Evolutionary conservation across 352 stramenopile species (phyloP).

Genomic region (Phytophthora pistaciae): DNA sequence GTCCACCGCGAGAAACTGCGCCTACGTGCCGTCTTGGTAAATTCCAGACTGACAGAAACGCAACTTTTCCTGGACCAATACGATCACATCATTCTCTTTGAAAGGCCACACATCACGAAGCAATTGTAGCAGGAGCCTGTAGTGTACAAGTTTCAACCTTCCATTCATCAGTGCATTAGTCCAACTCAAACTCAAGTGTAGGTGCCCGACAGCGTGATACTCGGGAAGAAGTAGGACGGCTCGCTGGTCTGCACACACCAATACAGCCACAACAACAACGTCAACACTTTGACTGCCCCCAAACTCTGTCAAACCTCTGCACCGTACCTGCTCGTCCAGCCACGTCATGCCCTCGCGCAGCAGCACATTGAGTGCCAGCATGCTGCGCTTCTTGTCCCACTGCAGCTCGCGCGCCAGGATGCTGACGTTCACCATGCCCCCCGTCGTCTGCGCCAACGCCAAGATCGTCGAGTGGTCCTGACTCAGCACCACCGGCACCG

Average conservation of each 20-base stretch:
- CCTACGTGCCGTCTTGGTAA: no score
- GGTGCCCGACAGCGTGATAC: conserved; percentile 82
- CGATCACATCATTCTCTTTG: no score
- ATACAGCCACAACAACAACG: not conserved
- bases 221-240: conserved; percentile 88
- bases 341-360: conserved; percentile 96
- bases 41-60: no score
- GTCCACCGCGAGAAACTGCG: no score
- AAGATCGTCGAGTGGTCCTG: conserved; percentile 96
- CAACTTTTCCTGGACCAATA: no score
- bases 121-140: not conserved
- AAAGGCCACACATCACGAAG: no score
- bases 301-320: not conserved
- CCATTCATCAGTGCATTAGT: conserved; percentile 13
- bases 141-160: conserved; percentile 3
- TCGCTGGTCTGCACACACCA: conserved; percentile 47
- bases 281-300: not conserved
- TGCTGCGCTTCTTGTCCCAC: conserved; percentile 94
- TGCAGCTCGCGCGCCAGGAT: conserved; percentile 82
- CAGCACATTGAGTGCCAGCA: conserved; percentile 93
- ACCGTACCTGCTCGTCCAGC: conserved; percentile 92
- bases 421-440: conserved; percentile 90
- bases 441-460: conserved; percentile 86
- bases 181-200: conserved; percentile 57
- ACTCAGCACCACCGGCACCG: conserved; percentile 95